These are phyloP conservation scores for Thelonectria olida DNA, from an alignment of 2,329 filamentous ascomycete genomes.

Conservation along the genomic window DNA sequence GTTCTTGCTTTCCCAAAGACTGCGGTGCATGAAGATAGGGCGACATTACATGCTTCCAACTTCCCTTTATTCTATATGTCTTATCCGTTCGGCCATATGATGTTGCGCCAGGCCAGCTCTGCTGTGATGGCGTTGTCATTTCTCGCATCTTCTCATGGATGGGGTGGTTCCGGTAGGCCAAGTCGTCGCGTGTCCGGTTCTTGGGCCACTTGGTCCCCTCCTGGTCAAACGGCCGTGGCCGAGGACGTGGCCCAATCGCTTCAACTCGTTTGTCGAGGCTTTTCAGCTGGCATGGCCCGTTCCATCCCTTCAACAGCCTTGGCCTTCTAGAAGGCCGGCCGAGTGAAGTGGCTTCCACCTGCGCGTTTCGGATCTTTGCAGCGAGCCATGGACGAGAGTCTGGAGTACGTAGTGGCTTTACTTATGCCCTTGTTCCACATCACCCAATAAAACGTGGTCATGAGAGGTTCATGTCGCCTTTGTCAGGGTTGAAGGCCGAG, in stretches of 20 bases:
- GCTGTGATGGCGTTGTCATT: slow-evolving; percentile 7
- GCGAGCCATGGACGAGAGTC: too few species aligned
- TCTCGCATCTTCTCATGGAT: neutral
- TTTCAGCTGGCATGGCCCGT: slow-evolving; percentile 20
- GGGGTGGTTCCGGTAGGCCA: neutral
- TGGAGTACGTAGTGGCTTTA: too few species aligned
- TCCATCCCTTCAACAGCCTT: neutral
- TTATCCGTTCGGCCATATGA: too few species aligned
- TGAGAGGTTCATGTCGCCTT: too few species aligned
- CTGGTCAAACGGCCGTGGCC: neutral
- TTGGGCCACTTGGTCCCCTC: neutral
- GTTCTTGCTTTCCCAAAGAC: slow-evolving; percentile 50
- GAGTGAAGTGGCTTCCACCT: slow-evolving; percentile 1
- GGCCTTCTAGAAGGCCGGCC: slow-evolving; percentile 22
- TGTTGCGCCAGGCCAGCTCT: neutral
- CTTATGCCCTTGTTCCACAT: too few species aligned
- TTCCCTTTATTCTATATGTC: too few species aligned
- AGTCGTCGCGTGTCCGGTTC: neutral
- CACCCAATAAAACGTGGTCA: too few species aligned
- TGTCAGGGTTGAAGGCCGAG: too few species aligned
- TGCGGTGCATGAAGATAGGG: slow-evolving; percentile 66
- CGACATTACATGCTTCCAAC: slow-evolving; percentile 47
- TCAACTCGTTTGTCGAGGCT: slow-evolving; percentile 11
- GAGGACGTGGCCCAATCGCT: slow-evolving; percentile 11
- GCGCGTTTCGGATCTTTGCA: too few species aligned